These are phyloP conservation scores for Thalassiosira livingstoniorum DNA, from an alignment of 352 stramenopile genomes.

Conservation along the genomic window DNA sequence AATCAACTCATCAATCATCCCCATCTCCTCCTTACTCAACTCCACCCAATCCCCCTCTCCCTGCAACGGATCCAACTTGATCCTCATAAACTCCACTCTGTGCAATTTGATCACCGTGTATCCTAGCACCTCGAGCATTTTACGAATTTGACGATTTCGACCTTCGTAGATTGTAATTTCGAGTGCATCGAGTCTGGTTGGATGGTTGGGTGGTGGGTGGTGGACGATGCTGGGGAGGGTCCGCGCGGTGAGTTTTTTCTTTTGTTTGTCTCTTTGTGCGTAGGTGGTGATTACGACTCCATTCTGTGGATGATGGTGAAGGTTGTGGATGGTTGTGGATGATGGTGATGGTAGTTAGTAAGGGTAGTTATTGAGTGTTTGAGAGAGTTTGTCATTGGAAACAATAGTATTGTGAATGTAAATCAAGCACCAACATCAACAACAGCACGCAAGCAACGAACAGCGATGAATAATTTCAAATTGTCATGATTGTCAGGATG, in stretches of 20 bases:
- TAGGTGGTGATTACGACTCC: slow-evolving; percentile 84
- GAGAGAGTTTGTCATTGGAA: no score
- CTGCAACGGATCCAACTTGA: slow-evolving; percentile 13
- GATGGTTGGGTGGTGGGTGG: no score
- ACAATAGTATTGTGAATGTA: no score
- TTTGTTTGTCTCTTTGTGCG: slow-evolving; percentile 67
- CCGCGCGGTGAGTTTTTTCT: slow-evolving; percentile 68
- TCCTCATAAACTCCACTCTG: slow-evolving; percentile 18
- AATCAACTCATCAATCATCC: slow-evolving; percentile 10
- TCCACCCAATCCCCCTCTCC: slow-evolving; percentile 20
- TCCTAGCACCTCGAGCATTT: slow-evolving; percentile 93
- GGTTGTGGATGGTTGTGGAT: background rate
- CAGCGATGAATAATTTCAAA: no score
- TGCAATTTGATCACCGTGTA: slow-evolving; percentile 87
- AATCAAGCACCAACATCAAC: no score
- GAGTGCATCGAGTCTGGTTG: background rate
- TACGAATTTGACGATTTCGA: slow-evolving; percentile 95
- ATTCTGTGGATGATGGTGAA: no score
- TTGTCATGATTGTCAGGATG: no score
- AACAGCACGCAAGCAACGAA: no score
- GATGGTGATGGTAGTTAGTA: slow-evolving; percentile 13
- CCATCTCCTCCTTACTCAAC: slow-evolving; percentile 18
- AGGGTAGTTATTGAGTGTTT: slow-evolving; percentile 5
- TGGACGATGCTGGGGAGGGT: slow-evolving; percentile 75
- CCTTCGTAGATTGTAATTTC: slow-evolving; percentile 93